phyloP scores from a whole-genome alignment of 805 yeast species.

The Helenozyma rhizophorensis region DNA sequence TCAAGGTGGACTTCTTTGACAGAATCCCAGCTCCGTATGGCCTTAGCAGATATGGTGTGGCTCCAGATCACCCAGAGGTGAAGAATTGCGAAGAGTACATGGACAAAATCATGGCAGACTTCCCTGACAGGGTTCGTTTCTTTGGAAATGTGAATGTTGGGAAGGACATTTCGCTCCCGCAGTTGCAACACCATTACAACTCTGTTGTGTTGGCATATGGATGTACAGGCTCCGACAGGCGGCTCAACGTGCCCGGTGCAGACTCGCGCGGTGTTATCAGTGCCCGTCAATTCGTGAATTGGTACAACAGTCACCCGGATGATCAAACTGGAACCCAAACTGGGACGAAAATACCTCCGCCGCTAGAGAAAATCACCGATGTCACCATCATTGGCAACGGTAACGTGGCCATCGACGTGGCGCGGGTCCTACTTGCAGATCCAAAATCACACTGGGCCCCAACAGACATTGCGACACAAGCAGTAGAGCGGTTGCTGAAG shows the following conservation, averaged over 20 bases:
- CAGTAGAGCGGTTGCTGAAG: constrained; percentile 47
- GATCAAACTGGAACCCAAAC: constrained; percentile 27
- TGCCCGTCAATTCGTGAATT: constrained; percentile 85
- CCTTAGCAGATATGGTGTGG: constrained; percentile 90
- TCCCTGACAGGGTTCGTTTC: constrained; percentile 36
- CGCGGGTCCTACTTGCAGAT: constrained; percentile 65
- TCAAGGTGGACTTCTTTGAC: constrained; percentile 75
- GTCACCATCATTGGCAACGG: constrained; percentile 95
- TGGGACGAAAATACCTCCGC: constrained; percentile 37
- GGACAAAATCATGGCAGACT: constrained; percentile 39
- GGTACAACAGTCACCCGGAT: constrained; percentile 93
- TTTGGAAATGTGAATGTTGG: constrained; percentile 75
- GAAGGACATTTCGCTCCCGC: constrained; percentile 46
- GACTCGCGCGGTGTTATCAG: constrained; percentile 63
- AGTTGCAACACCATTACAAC: constrained; percentile 57
- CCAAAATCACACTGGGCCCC: constrained; percentile 51
- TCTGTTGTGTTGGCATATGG: constrained; percentile 83
- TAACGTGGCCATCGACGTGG: constrained; percentile 90
- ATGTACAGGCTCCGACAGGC: constrained; percentile 53
- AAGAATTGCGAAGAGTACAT: constrained; percentile 78
- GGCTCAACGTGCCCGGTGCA: constrained; percentile 57
- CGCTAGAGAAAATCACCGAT: constrained; percentile 53
- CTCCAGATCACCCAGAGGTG: constrained; percentile 98
- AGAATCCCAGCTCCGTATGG: constrained; percentile 89
- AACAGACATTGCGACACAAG: constrained; percentile 71